These are phyloP conservation scores for Pseudogymnoascus sp. DNA, from an alignment of 2,329 filamentous ascomycete genomes.

Conservation along the genomic window DNA sequence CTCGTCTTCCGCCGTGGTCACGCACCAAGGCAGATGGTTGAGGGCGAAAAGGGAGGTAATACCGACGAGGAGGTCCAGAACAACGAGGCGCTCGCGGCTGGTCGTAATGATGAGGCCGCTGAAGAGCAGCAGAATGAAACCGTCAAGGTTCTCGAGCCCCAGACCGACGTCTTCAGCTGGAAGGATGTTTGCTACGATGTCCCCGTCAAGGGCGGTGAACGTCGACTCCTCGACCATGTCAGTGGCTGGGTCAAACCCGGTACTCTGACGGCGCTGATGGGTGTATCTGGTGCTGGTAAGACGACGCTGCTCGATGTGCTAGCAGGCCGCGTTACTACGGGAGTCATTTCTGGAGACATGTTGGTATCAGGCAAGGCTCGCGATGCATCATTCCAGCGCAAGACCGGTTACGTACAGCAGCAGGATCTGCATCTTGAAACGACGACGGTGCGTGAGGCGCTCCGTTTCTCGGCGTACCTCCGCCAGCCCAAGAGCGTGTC, in stretches of 20 bases:
- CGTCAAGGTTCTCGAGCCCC: constrained; percentile 21
- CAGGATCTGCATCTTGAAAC: constrained; percentile 85
- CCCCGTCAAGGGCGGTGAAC: constrained; percentile 55
- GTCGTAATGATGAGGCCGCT: background rate
- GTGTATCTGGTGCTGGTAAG: constrained; percentile 72
- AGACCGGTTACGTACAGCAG: constrained; percentile 88
- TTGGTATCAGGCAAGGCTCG: constrained; percentile 25
- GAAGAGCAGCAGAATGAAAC: constrained; percentile 20
- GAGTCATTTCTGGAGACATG: constrained; percentile 82
- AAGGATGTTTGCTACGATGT: constrained; percentile 60
- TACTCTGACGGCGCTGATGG: constrained; percentile 62
- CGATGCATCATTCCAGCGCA: constrained; percentile 78
- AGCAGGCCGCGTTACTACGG: constrained; percentile 73
- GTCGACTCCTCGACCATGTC: constrained; percentile 60
- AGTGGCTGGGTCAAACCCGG: constrained; percentile 69
- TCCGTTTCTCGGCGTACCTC: constrained; percentile 78
- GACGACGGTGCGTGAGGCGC: constrained; percentile 77
- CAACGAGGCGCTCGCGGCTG: constrained; percentile 20
- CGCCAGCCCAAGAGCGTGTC: constrained; percentile 72
- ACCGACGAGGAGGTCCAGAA: constrained; percentile 24
- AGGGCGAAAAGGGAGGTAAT: constrained; percentile 12
- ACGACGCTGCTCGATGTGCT: constrained; percentile 78
- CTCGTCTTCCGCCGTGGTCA: constrained; percentile 65
- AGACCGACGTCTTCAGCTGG: constrained; percentile 28
- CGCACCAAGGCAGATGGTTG: constrained; percentile 35